Conservation (phyloP, 495 filamentous ascomycete genomes). For the Penicillium bovifimosum region DNA sequence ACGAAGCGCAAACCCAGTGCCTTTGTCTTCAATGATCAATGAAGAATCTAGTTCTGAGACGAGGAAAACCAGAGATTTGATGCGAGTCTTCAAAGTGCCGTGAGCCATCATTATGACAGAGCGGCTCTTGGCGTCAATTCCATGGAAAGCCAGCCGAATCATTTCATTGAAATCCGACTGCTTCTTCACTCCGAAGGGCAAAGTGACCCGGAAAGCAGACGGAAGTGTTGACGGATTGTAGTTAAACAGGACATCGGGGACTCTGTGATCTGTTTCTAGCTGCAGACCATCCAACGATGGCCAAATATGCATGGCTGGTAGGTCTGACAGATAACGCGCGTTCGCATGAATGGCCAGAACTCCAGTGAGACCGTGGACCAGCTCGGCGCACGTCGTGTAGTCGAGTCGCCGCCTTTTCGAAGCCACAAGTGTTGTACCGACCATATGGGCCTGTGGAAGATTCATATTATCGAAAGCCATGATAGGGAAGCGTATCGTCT, state of each 20-base stretch:
- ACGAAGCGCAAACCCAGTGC: conserved; percentile 37
- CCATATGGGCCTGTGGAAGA: conserved; percentile 23
- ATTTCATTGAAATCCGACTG: conserved; percentile 32
- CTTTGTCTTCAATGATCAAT: conserved; percentile 31
- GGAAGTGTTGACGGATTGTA: conserved; percentile 33
- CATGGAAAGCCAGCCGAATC: conserved; percentile 38
- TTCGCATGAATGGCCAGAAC: conserved; percentile 40
- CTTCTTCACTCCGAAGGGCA: conserved; percentile 25
- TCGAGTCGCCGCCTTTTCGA: conserved; percentile 13
- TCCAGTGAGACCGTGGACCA: conserved; percentile 37
- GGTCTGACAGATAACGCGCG: conserved; percentile 33
- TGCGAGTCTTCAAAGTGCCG: conserved; percentile 25
- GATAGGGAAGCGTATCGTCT: conserved; percentile 2
- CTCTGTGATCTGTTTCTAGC: conserved; percentile 24
- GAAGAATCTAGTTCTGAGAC: conserved; percentile 28
- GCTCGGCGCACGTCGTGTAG: conserved; percentile 32
- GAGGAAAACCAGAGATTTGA: conserved; percentile 23
- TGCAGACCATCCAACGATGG: conserved; percentile 34
- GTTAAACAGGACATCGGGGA: conserved; percentile 35
- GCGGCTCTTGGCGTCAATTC: conserved; percentile 32
- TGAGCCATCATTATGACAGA: conserved; percentile 38
- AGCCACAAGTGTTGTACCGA: conserved; percentile 25
- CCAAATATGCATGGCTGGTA: conserved; percentile 27
- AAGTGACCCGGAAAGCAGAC: conserved; percentile 24
- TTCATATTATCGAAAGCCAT: conserved; percentile 3